These are phyloP conservation scores for Cerioporus squamosus DNA, from an alignment of 1,284 basidiomycete species.

Conservation along the genomic window DNA sequence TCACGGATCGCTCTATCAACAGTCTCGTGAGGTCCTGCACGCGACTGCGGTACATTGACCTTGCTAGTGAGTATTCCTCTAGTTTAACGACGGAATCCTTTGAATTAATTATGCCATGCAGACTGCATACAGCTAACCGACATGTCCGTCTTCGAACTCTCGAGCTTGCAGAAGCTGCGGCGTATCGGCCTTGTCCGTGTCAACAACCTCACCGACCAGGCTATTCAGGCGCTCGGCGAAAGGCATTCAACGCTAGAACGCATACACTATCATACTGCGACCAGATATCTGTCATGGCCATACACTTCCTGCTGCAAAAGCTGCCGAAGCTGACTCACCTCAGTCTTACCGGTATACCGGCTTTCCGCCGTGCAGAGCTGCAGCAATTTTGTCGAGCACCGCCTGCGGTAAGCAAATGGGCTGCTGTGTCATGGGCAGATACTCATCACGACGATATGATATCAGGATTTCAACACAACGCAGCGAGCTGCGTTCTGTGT, in stretches of 20 bases:
- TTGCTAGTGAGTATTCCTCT: conserved; percentile 77
- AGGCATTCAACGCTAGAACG: conserved; percentile 87
- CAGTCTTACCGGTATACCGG: conserved; percentile 94
- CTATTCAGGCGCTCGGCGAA: conserved; percentile 86
- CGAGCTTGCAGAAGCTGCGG: conserved; percentile 87
- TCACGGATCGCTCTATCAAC: conserved; percentile 91
- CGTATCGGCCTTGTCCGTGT: conserved; percentile 96
- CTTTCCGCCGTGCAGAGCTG: conserved; percentile 86
- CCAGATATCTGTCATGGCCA: conserved; percentile 89
- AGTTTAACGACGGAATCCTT: neutral
- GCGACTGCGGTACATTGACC: conserved; percentile 94
- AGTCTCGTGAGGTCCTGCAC: conserved; percentile 88
- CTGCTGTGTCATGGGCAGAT: neutral
- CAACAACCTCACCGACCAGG: conserved; percentile 90
- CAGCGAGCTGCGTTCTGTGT: conserved; percentile 97
- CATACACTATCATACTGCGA: conserved; percentile 98
- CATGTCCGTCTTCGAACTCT: conserved; percentile 91
- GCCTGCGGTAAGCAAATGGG: conserved; percentile 67
- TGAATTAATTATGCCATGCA: conserved; percentile 32
- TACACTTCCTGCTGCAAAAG: conserved; percentile 89
- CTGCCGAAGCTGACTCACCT: conserved; percentile 92
- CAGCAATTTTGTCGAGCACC: conserved; percentile 91
- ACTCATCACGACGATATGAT: neutral
- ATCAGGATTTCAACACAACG: conserved; percentile 88
- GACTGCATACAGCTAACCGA: conserved; percentile 92